These are phyloP conservation scores for Cyclospora cayetanensis DNA, from an alignment of 169 alveolate species.

Conservation along the genomic window DNA sequence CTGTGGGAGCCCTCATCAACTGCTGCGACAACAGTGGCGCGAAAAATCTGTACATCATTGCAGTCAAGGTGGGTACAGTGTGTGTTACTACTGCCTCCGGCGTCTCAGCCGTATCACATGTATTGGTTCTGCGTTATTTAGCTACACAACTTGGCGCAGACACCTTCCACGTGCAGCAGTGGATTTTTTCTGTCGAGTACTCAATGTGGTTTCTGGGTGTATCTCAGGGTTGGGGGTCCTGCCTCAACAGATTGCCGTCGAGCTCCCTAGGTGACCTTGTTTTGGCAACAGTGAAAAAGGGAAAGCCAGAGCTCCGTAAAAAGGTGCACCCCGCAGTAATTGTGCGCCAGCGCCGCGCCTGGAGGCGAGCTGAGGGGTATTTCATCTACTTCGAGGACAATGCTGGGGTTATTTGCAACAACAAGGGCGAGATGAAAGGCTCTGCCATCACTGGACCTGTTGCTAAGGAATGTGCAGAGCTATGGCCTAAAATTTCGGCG, in stretches of 20 bases:
- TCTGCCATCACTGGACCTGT: slow-evolving; percentile 99
- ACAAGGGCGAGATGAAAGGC: slow-evolving; percentile 99
- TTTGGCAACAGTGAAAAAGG: slow-evolving; percentile 97
- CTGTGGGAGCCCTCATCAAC: slow-evolving; percentile 97
- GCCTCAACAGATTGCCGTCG: slow-evolving; percentile 97
- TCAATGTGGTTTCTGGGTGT: neutral
- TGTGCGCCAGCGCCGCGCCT: slow-evolving; percentile 98
- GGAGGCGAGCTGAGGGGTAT: slow-evolving; percentile 99
- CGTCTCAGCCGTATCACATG: too few relatives aligned
- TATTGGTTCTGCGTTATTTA: too few relatives aligned
- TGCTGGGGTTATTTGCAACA: slow-evolving; percentile 99
- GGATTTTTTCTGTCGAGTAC: too few relatives aligned
- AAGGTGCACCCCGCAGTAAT: slow-evolving; percentile 98
- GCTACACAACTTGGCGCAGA: too few relatives aligned
- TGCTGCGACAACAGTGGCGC: slow-evolving; percentile 99
- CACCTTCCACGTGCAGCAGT: too few relatives aligned
- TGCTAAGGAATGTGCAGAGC: slow-evolving; percentile 99
- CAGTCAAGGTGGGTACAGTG: slow-evolving; percentile 89
- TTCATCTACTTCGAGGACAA: slow-evolving; percentile 98
- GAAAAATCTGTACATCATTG: slow-evolving; percentile 96
- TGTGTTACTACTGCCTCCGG: neutral
- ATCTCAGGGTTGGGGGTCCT: slow-evolving; percentile 91
- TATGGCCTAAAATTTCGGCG: slow-evolving; percentile 99
- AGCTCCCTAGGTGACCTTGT: slow-evolving; percentile 99
- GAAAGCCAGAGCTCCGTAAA: slow-evolving; percentile 98